Percentiles rank a stretch among this genome's conserved stretches.
phyloP scores from a whole-genome alignment of 306 rosid species.

The Medicago arabica region DNA sequence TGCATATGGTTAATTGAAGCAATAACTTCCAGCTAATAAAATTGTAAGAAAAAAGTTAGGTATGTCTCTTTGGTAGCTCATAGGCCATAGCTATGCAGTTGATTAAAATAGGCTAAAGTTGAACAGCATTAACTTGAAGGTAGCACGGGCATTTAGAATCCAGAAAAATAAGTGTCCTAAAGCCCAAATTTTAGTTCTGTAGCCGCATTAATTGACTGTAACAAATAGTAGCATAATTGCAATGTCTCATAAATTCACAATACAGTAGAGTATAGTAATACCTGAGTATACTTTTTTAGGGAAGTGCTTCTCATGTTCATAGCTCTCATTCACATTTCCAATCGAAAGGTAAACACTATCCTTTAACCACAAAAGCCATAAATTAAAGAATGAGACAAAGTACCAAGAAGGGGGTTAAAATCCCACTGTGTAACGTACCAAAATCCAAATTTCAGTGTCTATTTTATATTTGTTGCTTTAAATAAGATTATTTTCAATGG shows the following conservation, averaged over 20 bases:
- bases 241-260: constrained; percentile 40
- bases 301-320: constrained; percentile 41
- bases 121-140: constrained; percentile 44
- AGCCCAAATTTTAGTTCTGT: constrained; percentile 44
- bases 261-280: constrained; percentile 35
- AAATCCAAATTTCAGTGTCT: not conserved
- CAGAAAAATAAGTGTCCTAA: constrained; percentile 33
- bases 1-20: not conserved
- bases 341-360: constrained; percentile 40
- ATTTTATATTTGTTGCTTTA: too few species aligned
- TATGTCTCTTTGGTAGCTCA: not conserved
- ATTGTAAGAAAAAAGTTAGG: not conserved
- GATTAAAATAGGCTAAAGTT: constrained; percentile 49
- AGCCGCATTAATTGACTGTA: constrained; percentile 80
- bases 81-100: not conserved
- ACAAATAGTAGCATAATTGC: constrained; percentile 44
- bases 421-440: not conserved
- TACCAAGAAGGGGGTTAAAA: too few species aligned
- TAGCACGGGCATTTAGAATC: constrained; percentile 26
- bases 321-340: constrained; percentile 41
- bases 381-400: not conserved
- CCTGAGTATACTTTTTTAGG: constrained; percentile 21
- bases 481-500: not conserved
- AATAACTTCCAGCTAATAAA: not conserved
- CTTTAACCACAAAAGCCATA: constrained; percentile 36